These are phyloP conservation scores for Camillea tinctor DNA, from an alignment of 2,329 filamentous ascomycete species.

Conservation along the genomic window DNA sequence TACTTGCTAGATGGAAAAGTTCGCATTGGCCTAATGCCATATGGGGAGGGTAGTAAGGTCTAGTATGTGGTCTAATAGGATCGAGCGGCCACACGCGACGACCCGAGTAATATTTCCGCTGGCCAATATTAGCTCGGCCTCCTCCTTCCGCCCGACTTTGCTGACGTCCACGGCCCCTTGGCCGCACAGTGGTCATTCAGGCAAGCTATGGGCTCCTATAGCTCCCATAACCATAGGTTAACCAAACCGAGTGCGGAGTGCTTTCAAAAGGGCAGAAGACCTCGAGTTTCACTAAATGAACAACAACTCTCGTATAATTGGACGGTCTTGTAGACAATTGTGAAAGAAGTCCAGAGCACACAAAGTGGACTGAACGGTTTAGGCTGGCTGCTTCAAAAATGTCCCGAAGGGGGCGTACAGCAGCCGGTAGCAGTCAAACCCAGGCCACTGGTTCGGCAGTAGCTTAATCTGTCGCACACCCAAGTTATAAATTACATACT, in stretches of 20 bases:
- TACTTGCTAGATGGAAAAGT: background rate
- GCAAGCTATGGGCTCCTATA: background rate
- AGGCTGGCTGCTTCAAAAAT: conserved; percentile 23
- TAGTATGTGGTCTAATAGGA: conserved; percentile 30
- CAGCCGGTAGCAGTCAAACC: conserved; percentile 19
- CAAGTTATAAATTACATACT: conserved; percentile 13
- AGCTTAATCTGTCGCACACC: conserved; percentile 21
- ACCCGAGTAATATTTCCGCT: conserved; percentile 21
- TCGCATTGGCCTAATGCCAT: background rate
- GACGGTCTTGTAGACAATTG: background rate
- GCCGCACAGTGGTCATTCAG: conserved; percentile 7
- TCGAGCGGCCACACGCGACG: conserved; percentile 28
- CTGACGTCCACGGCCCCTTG: conserved; percentile 7
- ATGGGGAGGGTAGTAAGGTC: conserved; percentile 20
- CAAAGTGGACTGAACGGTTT: conserved; percentile 20
- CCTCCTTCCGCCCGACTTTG: conserved; percentile 13
- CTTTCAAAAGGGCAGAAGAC: background rate
- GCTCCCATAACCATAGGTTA: background rate
- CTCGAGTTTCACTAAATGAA: background rate
- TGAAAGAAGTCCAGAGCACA: conserved; percentile 1
- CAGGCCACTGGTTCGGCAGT: conserved; percentile 26
- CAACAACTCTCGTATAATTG: background rate
- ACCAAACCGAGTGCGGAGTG: background rate
- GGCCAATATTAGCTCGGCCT: conserved; percentile 18
- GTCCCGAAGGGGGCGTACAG: conserved; percentile 22